Evolutionary conservation across 73 alveolate genomes (phyloP).

Genomic region (Paramecium sonneborni): DNA sequence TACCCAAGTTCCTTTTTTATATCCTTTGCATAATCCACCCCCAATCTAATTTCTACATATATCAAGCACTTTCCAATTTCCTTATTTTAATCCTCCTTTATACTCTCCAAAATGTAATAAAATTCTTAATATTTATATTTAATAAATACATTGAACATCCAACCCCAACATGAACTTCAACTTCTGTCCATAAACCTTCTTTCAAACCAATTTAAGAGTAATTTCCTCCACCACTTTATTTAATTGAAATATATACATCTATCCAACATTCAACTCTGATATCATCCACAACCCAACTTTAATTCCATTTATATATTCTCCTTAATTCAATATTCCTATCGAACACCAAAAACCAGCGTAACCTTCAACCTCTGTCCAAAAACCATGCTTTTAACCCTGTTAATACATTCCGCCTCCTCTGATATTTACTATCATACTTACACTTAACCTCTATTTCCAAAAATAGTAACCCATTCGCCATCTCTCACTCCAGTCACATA

Average conservation of each 20-base stretch:
- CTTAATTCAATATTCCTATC: background rate
- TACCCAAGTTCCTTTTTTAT: background rate
- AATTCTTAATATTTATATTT: background rate
- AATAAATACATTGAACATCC: background rate
- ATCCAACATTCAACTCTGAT: background rate
- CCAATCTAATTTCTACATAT: background rate
- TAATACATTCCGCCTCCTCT: slow-evolving; percentile 4
- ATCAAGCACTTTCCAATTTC: background rate
- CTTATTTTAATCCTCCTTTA: background rate
- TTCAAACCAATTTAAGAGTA: background rate
- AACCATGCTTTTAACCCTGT: background rate
- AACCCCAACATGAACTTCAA: slow-evolving; percentile 10
- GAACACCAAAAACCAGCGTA: slow-evolving; percentile 1
- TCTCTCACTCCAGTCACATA: background rate
- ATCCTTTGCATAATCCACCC: background rate
- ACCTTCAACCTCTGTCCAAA: background rate
- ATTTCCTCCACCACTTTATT: background rate
- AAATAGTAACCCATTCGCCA: background rate
- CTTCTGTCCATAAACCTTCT: slow-evolving; percentile 23
- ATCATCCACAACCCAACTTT: background rate
- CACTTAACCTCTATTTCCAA: background rate
- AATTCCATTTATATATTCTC: background rate
- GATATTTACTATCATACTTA: background rate
- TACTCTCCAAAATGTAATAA: background rate
- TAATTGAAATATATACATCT: background rate